These are phyloP conservation scores for Camillea tinctor DNA, from an alignment of 2,329 filamentous ascomycete genomes.

Conservation along the genomic window DNA sequence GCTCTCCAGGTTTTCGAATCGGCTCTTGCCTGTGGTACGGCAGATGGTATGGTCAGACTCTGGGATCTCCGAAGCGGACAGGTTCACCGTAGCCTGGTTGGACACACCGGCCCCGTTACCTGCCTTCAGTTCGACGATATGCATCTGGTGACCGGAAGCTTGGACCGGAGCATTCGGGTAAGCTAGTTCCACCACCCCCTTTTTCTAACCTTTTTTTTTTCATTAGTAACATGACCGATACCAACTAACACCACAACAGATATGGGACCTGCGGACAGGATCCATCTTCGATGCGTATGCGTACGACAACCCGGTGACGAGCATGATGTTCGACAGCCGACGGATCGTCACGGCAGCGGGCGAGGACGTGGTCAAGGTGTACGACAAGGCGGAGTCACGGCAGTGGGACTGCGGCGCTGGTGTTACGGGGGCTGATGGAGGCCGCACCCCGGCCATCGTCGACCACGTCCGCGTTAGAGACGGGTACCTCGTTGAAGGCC, in stretches of 20 bases:
- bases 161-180: conserved; percentile 91
- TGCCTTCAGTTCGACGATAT: conserved; percentile 95
- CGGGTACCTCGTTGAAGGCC: conserved; percentile 88
- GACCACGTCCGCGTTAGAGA: conserved; percentile 90
- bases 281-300: conserved; percentile 95
- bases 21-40: conserved; percentile 91
- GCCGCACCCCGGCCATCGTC: conserved; percentile 65
- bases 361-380: conserved; percentile 94
- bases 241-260: conserved; percentile 55
- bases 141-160: conserved; percentile 88
- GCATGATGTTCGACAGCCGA: conserved; percentile 94
- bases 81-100: conserved; percentile 93
- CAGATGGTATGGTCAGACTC: conserved; percentile 92
- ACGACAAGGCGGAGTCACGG: conserved; percentile 92
- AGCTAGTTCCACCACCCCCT: conserved; percentile 38
- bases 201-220: not conserved
- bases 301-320: conserved; percentile 86
- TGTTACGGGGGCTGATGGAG: conserved; percentile 64
- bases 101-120: conserved; percentile 92
- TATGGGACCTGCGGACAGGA: conserved; percentile 96
- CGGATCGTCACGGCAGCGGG: conserved; percentile 88
- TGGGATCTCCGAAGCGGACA: conserved; percentile 97
- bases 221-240: conserved; percentile 6
- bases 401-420: conserved; percentile 97
- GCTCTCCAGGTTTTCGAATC: conserved; percentile 95